Base-by-base conservation (phyloP, 2,329 filamentous ascomycete genomes). In the Acarospora socialis region DNA sequence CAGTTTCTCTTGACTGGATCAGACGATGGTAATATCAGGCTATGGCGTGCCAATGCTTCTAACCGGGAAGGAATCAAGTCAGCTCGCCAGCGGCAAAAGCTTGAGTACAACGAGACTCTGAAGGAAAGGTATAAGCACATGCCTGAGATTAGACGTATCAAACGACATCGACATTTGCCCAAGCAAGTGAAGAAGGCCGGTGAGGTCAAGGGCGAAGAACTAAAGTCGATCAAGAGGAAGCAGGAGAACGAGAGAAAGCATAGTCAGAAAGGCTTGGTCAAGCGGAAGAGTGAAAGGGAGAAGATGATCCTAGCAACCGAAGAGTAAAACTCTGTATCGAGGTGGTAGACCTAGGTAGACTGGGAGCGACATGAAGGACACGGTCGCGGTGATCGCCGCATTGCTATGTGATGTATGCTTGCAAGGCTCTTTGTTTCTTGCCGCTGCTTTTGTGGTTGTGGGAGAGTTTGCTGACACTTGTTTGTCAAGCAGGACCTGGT, bases 171-270 rank as follows among this genome's bases (percentile, higher is more conserved):
- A 40, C 90, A 95, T 58, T 61, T 94, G 40, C 90, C 90, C 13
- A 82, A 84, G 65, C 74, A 84, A 35, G 74, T 95, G 43, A 94
- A 93, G 76, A 95, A 94, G 71, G 87, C 87, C 3, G 75, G 70
- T 29, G 81, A 93, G 64, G 95, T 95, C 60, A 98, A 98, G 73
- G 62, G 63, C 36, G 83, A 92, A 51, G 90, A 95, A 56, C 56
- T 94, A 47, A 75, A 74, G 56, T 72, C 81, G 20, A 80, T 94
- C 54, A 93, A 92, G 73, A 68, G 82, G 46, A 76, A 76, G 46
- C 81, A 93, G 49, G 90, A 98, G 65, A 98, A 98, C 52, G 81
- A 92, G 58, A 70, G 90, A 43, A 83, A 81, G 55, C 87, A 98
- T 56, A 79, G 74, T 36, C 83, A 79, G 64, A 87, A 90, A 64